phyloP scores from a whole-genome alignment of 768 basidiomycete species.

The Suillus americanus region DNA sequence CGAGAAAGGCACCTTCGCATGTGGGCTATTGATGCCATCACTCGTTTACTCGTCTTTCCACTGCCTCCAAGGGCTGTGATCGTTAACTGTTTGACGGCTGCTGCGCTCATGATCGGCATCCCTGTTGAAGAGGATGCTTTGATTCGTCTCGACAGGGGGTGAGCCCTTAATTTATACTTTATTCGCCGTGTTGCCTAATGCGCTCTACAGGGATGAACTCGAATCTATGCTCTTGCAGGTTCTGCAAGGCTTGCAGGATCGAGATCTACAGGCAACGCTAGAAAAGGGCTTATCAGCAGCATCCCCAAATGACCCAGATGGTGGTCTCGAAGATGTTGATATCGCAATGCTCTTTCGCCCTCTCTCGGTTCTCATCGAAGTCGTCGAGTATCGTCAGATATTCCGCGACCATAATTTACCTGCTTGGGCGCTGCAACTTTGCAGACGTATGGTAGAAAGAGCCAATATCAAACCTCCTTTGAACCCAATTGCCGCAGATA shows the following conservation, averaged over 20 bases:
- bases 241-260: neutral
- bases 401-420: neutral
- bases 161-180: neutral
- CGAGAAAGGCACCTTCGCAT: neutral
- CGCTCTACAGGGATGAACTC: neutral
- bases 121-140: neutral
- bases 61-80: neutral
- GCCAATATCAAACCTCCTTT: neutral
- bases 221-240: neutral
- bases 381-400: neutral
- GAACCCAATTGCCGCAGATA: neutral
- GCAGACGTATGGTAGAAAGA: neutral
- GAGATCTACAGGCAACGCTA: neutral
- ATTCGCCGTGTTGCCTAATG: neutral
- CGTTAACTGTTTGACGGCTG: conserved; percentile 3
- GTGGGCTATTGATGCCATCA: conserved; percentile 6
- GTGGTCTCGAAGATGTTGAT: neutral
- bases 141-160: conserved; percentile 2
- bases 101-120: neutral
- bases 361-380: neutral
- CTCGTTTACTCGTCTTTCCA: conserved; percentile 1
- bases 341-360: neutral
- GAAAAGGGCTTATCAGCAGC: neutral
- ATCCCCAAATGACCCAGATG: neutral
- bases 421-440: neutral